Evolutionary conservation across 2,329 filamentous ascomycete genomes (phyloP).

Genomic region (Neophaeococcomyces mojaviensis): DNA sequence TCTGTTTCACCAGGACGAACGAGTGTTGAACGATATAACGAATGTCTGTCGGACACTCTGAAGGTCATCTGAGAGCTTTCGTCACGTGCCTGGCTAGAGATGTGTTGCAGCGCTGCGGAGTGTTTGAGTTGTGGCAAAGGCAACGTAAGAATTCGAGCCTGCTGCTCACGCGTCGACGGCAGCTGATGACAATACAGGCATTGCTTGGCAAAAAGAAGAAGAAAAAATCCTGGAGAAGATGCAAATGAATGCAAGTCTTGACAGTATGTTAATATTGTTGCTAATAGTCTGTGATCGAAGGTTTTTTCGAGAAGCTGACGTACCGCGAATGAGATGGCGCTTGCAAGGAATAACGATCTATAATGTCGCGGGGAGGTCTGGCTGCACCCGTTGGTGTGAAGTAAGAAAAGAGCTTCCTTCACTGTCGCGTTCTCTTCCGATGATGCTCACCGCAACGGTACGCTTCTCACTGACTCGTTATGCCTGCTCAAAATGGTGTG

Average conservation of each 20-base stretch:
- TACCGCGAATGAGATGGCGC: no score
- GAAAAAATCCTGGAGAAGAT: not conserved
- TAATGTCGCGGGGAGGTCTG: no score
- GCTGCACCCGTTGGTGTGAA: no score
- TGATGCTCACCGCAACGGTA: no score
- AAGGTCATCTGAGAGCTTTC: not conserved
- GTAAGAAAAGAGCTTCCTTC: no score
- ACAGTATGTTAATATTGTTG: not conserved
- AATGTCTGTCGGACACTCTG: not conserved
- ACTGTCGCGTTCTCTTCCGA: no score
- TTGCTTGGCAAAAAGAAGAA: no score
- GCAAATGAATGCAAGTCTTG: no score
- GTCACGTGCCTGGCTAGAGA: slow-evolving; percentile 1
- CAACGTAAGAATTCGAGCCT: slow-evolving; percentile 3
- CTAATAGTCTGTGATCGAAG: not conserved
- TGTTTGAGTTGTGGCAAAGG: not conserved
- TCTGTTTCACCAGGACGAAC: not conserved
- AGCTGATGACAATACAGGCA: not conserved
- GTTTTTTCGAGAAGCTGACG: no score
- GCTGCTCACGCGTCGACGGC: not conserved
- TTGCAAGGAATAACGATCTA: no score
- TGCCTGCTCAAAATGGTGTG: not conserved
- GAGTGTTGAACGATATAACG: slow-evolving; percentile 2
- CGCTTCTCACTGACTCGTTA: not conserved
- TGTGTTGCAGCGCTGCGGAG: slow-evolving; percentile 1